These are phyloP conservation scores for Microdochium bolleyi DNA, from an alignment of 2,329 filamentous ascomycete species.

Conservation along the genomic window DNA sequence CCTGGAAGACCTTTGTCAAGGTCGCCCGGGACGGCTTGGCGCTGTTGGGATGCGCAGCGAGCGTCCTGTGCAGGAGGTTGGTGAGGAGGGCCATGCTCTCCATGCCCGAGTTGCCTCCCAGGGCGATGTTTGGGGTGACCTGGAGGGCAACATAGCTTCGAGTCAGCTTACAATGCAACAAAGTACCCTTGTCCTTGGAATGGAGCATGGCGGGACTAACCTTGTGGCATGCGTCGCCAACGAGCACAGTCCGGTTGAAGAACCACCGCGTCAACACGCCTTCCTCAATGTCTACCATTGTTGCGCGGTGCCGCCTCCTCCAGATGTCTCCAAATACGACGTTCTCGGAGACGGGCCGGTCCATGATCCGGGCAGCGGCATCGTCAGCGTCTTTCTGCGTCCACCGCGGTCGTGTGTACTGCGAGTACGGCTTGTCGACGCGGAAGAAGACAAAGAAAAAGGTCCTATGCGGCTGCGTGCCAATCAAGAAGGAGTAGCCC, in stretches of 20 bases:
- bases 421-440: slow-evolving; percentile 3
- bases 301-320: slow-evolving; percentile 1
- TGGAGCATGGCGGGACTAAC: too few relatives aligned
- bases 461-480: slow-evolving; percentile 1
- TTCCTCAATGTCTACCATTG: not conserved
- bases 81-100: too few relatives aligned
- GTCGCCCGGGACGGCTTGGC: not conserved
- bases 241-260: too few relatives aligned
- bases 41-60: not conserved
- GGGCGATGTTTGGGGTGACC: too few relatives aligned
- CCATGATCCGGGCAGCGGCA: not conserved
- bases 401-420: slow-evolving; percentile 1
- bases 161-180: too few relatives aligned
- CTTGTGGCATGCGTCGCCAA: too few relatives aligned
- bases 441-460: slow-evolving; percentile 6
- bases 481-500: slow-evolving; percentile 2
- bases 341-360: slow-evolving; percentile 1
- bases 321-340: slow-evolving; percentile 5
- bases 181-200: too few relatives aligned
- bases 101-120: too few relatives aligned
- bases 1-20: not conserved
- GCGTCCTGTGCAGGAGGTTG: not conserved
- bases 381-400: slow-evolving; percentile 6
- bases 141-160: not conserved
- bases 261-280: too few relatives aligned